Evolutionary conservation across 495 filamentous ascomycete genomes (phyloP).

Genomic region (Hypomontagnella monticulosa): DNA sequence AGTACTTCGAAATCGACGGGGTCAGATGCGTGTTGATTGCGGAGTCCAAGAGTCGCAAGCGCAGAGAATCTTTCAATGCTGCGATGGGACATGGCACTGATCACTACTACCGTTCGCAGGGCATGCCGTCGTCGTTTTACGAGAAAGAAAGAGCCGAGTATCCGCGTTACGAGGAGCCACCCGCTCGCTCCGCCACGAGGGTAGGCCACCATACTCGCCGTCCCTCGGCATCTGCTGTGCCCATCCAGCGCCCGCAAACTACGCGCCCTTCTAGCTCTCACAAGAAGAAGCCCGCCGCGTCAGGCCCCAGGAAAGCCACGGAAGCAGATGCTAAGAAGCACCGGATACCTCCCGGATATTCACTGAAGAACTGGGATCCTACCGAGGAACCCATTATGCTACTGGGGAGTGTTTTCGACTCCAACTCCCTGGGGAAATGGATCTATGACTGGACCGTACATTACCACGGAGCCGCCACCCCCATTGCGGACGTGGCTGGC

Average conservation of each 20-base stretch:
- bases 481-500: constrained; percentile 91
- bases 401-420: constrained; percentile 94
- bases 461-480: constrained; percentile 82
- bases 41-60: constrained; percentile 52
- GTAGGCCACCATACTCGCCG: constrained; percentile 57
- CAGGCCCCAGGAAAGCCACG: constrained; percentile 69
- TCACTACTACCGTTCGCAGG: constrained; percentile 64
- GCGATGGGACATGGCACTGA: constrained; percentile 64
- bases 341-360: constrained; percentile 90
- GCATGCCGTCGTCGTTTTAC: constrained; percentile 49
- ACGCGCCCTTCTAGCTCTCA: constrained; percentile 51
- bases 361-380: constrained; percentile 98
- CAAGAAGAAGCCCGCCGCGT: constrained; percentile 40
- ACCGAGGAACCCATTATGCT: constrained; percentile 90
- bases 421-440: constrained; percentile 98
- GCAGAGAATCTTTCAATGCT: constrained; percentile 51
- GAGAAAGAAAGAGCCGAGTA: constrained; percentile 55
- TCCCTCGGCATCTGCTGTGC: constrained; percentile 53
- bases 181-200: constrained; percentile 55
- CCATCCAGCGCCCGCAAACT: constrained; percentile 53
- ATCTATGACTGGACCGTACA: constrained; percentile 99
- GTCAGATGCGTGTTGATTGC: constrained; percentile 57
- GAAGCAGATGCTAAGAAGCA: constrained; percentile 83
- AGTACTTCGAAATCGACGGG: constrained; percentile 63
- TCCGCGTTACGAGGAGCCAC: constrained; percentile 47